Percentiles rank a stretch among this genome's conserved stretches.
Conservation (phyloP, 371 early-diverging fungal species). For the Mortierella sp. region DNA sequence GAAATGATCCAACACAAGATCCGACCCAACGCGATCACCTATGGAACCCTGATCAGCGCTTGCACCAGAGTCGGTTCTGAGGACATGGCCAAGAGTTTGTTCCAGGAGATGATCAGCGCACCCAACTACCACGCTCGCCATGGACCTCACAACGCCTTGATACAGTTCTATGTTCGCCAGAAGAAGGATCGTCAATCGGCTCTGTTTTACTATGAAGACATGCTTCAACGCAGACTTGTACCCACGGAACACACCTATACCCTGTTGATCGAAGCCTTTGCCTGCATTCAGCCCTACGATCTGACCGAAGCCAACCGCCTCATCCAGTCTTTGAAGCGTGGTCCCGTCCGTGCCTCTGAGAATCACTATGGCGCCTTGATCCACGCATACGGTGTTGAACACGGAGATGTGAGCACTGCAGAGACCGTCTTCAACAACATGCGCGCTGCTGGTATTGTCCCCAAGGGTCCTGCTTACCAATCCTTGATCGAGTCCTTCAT, state of each 20-base stretch:
- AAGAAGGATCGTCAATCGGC: constrained; percentile 66
- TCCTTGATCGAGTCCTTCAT: constrained; percentile 67
- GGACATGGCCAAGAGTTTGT: constrained; percentile 59
- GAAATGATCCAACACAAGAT: constrained; percentile 64
- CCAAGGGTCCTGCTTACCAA: constrained; percentile 67
- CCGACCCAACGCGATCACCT: constrained; percentile 67
- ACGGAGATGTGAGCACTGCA: constrained; percentile 65
- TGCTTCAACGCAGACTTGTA: constrained; percentile 55
- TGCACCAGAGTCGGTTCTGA: constrained; percentile 67
- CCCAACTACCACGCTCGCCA: constrained; percentile 67
- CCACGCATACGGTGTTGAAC: constrained; percentile 70
- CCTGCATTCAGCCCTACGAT: constrained; percentile 71
- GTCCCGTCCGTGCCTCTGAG: constrained; percentile 59
- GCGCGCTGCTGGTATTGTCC: constrained; percentile 56
- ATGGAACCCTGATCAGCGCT: constrained; percentile 70
- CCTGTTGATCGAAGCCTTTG: constrained; percentile 70
- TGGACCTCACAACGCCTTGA: constrained; percentile 70
- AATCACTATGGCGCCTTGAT: constrained; percentile 69
- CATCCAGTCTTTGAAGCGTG: constrained; percentile 63
- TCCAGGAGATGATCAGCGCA: constrained; percentile 62
- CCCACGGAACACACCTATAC: constrained; percentile 71
- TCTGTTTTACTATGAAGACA: constrained; percentile 62
- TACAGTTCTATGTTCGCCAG: constrained; percentile 72
- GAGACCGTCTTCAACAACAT: constrained; percentile 62
- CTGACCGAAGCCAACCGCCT: constrained; percentile 66